phyloP scores from a whole-genome alignment of 2,329 filamentous ascomycete species.

The Thermomyces lanuginosus region DNA sequence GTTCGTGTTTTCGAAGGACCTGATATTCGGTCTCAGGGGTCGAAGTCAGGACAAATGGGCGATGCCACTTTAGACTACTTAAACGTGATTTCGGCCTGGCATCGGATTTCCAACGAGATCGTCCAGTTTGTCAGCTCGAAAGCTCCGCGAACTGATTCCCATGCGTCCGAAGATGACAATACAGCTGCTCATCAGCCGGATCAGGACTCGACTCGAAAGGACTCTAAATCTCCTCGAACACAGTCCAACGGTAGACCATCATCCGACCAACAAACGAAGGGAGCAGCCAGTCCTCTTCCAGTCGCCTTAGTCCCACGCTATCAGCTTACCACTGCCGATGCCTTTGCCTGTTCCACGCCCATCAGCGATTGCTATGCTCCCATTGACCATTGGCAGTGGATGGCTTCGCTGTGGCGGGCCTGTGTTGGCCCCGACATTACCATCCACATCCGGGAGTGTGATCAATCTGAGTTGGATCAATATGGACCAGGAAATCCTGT shows the following conservation, averaged over 20 bases:
- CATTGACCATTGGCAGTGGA: constrained; percentile 95
- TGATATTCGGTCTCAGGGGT: constrained; percentile 12
- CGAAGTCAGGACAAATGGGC: constrained; percentile 20
- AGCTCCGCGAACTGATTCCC: constrained; percentile 7
- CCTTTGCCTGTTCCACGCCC: constrained; percentile 55
- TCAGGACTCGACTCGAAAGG: background rate
- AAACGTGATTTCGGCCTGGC: constrained; percentile 55
- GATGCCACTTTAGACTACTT: constrained; percentile 44
- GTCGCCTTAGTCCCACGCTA: constrained; percentile 66
- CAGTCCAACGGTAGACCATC: constrained; percentile 7
- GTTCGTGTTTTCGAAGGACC: constrained; percentile 36
- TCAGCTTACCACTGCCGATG: constrained; percentile 62
- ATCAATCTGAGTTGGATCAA: constrained; percentile 24
- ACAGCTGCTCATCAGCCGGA: constrained; percentile 9
- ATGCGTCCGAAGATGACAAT: constrained; percentile 14
- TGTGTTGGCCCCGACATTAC: constrained; percentile 58
- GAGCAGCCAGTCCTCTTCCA: constrained; percentile 37
- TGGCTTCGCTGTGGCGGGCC: constrained; percentile 82
- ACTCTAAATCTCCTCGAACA: constrained; percentile 3
- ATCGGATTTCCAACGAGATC: constrained; percentile 57
- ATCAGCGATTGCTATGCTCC: constrained; percentile 63
- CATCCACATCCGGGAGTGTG: constrained; percentile 28
- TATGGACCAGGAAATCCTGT: constrained; percentile 32
- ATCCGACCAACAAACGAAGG: too few species aligned
- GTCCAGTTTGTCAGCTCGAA: constrained; percentile 36